These are phyloP conservation scores for Calycina herbarum DNA, from an alignment of 2,329 filamentous ascomycete genomes.

Conservation along the genomic window DNA sequence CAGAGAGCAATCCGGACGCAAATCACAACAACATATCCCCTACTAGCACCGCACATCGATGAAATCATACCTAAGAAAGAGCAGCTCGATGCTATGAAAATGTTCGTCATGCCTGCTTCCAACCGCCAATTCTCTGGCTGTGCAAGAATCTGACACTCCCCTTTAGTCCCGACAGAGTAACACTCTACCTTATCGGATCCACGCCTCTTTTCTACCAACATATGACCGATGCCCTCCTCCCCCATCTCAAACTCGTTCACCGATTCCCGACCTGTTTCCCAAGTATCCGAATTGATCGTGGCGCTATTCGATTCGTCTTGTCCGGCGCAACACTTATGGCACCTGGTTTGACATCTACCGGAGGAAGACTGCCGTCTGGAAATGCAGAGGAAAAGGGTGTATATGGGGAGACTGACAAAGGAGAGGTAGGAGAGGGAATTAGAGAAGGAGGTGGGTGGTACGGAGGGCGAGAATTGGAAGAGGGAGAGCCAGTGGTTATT, in stretches of 20 bases:
- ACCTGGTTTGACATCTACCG: slow-evolving; percentile 81
- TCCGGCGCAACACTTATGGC: slow-evolving; percentile 95
- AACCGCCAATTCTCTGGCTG: neutral
- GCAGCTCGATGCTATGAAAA: slow-evolving; percentile 85
- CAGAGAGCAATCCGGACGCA: slow-evolving; percentile 84
- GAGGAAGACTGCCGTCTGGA: slow-evolving; percentile 69
- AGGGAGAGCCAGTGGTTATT: slow-evolving; percentile 83
- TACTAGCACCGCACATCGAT: slow-evolving; percentile 84
- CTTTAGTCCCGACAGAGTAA: slow-evolving; percentile 74
- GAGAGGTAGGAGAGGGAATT: slow-evolving; percentile 24
- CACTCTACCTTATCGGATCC: slow-evolving; percentile 79
- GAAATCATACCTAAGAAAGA: slow-evolving; percentile 94
- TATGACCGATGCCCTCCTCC: slow-evolving; percentile 69
- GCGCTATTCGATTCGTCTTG: slow-evolving; percentile 94
- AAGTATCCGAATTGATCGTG: slow-evolving; percentile 85
- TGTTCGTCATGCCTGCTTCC: slow-evolving; percentile 47
- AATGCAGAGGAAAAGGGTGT: slow-evolving; percentile 40
- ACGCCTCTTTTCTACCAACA: slow-evolving; percentile 91
- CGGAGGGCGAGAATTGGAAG: slow-evolving; percentile 67
- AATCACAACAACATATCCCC: slow-evolving; percentile 80
- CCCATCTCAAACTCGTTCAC: slow-evolving; percentile 87
- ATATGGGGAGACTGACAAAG: slow-evolving; percentile 33
- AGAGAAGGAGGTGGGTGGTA: slow-evolving; percentile 45
- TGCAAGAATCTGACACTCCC: slow-evolving; percentile 10
- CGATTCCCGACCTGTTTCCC: slow-evolving; percentile 83